phyloP scores from a whole-genome alignment of 768 basidiomycete genomes.

The Mycena latifolia region DNA sequence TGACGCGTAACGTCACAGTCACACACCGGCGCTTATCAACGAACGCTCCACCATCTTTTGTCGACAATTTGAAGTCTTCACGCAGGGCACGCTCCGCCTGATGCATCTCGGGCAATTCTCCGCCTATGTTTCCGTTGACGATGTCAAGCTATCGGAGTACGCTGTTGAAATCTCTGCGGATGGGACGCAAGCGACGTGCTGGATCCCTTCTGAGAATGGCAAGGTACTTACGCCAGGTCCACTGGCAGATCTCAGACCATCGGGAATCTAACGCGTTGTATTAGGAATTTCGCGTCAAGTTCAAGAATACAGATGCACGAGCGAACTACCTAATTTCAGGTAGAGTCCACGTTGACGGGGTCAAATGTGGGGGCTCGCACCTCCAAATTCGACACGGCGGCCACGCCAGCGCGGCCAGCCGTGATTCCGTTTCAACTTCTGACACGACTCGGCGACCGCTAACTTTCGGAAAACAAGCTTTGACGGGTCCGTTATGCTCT shows the following conservation, averaged over 20 bases:
- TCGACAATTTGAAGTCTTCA: too few relatives aligned
- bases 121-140: slow-evolving; percentile 15
- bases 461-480: slow-evolving; percentile 14
- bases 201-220: slow-evolving; percentile 23
- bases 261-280: not conserved
- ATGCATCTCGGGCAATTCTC: slow-evolving; percentile 28
- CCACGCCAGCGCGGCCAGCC: not conserved
- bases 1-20: too few relatives aligned
- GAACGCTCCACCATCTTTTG: too few relatives aligned
- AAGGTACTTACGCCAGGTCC: slow-evolving; percentile 1
- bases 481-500: slow-evolving; percentile 22
- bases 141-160: slow-evolving; percentile 12
- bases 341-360: slow-evolving; percentile 10
- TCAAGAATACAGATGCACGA: not conserved
- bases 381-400: not conserved
- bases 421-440: slow-evolving; percentile 1
- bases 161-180: slow-evolving; percentile 23
- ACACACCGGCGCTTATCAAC: too few relatives aligned
- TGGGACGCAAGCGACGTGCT: slow-evolving; percentile 20
- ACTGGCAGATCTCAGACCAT: too few relatives aligned
- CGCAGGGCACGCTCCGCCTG: not conserved
- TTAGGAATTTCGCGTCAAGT: slow-evolving; percentile 15
- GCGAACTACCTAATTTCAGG: not conserved
- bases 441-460: slow-evolving; percentile 11
- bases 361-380: not conserved